A percentile compares a stretch with the other conserved stretches of the same genome.
These are phyloP conservation scores for Vanrija sp. DNA, from an alignment of 1,284 basidiomycete genomes.

Conservation along the genomic window DNA sequence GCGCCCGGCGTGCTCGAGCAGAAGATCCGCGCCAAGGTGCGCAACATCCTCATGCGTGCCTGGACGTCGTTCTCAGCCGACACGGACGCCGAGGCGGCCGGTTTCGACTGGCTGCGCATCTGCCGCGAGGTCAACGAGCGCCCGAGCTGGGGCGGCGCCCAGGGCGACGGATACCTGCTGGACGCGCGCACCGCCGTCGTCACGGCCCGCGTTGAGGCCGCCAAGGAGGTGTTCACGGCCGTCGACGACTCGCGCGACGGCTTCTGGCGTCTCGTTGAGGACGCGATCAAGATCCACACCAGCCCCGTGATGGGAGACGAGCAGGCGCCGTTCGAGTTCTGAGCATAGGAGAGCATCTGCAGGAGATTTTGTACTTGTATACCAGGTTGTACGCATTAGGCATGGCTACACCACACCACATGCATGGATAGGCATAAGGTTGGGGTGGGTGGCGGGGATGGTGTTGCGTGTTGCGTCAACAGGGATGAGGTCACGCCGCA, in stretches of 20 bases:
- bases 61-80: conserved; percentile 18
- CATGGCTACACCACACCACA: too few species aligned
- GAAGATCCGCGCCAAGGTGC: conserved; percentile 22
- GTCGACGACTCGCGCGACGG: conserved; percentile 13
- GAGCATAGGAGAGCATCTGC: too few species aligned
- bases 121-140: conserved; percentile 21
- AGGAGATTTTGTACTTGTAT: too few species aligned
- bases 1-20: conserved; percentile 10
- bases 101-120: conserved; percentile 34
- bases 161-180: not conserved
- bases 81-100: conserved; percentile 28
- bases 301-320: conserved; percentile 1
- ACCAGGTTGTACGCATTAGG: too few species aligned
- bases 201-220: conserved; percentile 28
- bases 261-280: conserved; percentile 41
- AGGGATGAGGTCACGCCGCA: too few species aligned
- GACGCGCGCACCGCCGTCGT: conserved; percentile 13
- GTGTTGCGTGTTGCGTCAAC: too few species aligned
- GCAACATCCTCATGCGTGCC: conserved; percentile 18
- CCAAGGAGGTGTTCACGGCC: conserved; percentile 30
- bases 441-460: too few species aligned
- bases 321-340: conserved; percentile 4
- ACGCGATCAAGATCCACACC: conserved; percentile 16
- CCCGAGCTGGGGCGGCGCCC: conserved; percentile 2
- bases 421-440: too few species aligned